Percentiles rank a stretch among this genome's conserved stretches.
Conservation (phyloP, 306 rosid genomes). For the Trifolium subterraneum region DNA sequence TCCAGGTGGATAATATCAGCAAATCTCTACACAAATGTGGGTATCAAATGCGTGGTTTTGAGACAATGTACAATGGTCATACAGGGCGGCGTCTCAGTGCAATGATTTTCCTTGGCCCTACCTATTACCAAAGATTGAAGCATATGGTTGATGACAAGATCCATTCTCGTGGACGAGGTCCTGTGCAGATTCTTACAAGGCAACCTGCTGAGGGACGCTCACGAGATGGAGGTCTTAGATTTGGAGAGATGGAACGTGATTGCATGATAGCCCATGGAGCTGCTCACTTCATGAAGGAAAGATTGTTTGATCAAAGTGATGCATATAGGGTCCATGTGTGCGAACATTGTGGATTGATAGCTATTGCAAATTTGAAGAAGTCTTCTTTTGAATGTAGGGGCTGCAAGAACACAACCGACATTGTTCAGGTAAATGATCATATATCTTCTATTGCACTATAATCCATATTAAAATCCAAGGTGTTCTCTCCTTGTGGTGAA, state of each 20-base stretch:
- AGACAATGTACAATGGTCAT: constrained; percentile 98
- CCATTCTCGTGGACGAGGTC: constrained; percentile 97
- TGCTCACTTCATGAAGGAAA: constrained; percentile 91
- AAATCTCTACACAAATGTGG: constrained; percentile 96
- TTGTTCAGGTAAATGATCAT: constrained; percentile 76
- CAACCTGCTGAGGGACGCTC: constrained; percentile 98
- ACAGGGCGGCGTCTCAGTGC: constrained; percentile 87
- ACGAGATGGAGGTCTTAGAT: constrained; percentile 95
- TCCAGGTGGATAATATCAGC: constrained; percentile 94
- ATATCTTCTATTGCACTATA: background rate
- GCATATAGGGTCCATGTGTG: constrained; percentile 96
- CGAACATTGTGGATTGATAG: constrained; percentile 90
- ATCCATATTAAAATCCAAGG: background rate
- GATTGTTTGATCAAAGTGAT: constrained; percentile 94
- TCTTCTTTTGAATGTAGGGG: constrained; percentile 95
- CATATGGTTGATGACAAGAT: constrained; percentile 99
- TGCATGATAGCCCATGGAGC: constrained; percentile 99
- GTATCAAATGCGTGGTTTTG: constrained; percentile 98
- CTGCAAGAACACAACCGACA: constrained; percentile 95
- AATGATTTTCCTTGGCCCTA: constrained; percentile 97
- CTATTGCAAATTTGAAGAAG: constrained; percentile 95
- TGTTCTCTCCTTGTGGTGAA: constrained; percentile 32
- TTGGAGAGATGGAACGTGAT: constrained; percentile 98
- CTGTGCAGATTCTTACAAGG: constrained; percentile 96
- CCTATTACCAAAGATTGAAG: constrained; percentile 92